Evolutionary conservation across 169 alveolate species (phyloP), one percentile per base, ranked within the genome.

Genomic region (Eimeria tenella): DNA sequence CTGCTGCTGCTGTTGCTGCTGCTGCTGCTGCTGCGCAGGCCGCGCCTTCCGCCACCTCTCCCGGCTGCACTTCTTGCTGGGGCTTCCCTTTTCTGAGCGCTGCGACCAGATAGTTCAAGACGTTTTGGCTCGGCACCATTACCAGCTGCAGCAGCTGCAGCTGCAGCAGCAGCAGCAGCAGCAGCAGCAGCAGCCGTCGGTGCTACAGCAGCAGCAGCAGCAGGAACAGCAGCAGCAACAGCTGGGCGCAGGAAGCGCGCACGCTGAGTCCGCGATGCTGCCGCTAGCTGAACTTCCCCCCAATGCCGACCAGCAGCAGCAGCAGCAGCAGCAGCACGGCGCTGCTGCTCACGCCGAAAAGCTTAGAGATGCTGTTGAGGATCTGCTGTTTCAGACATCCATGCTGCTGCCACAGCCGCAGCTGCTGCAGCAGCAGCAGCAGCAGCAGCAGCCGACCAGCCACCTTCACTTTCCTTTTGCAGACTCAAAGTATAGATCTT

Each of bases 31-130:
- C 17, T n/a, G 7, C 17, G 9, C 90, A 23, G 90, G 71, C 8
- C 89, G 90, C 5, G 94, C 94, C 42, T 90, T 90, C 52, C 94
- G 94, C 23, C 81, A 90, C 25, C 49, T 90, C 21, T 23, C 52
- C 60, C 81, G 81, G 23, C 90, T 73, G 55, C 94, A 74, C 60
- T 53, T 52, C 5, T 52, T 86, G 21, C 15, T 56, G 71, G 74
- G 74, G 49, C 23, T 65, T 5, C 93, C 93, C n/a, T 60, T 52
- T 21, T 58, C 63, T 1, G 93, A 60, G 70, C 81, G 70, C 21
- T 86, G 93, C 68, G 93, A 42, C 25, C 70, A 86, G 62, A 52
- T 86, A 11, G 50, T 86, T 8, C 74, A 25, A 55, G 82, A 60
- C 4, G 82, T 86, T 17, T 17, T 52, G 31, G 75, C 75, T 10